Evolutionary conservation across 495 filamentous ascomycete species (phyloP).

Genomic region (Podospora conica): DNA sequence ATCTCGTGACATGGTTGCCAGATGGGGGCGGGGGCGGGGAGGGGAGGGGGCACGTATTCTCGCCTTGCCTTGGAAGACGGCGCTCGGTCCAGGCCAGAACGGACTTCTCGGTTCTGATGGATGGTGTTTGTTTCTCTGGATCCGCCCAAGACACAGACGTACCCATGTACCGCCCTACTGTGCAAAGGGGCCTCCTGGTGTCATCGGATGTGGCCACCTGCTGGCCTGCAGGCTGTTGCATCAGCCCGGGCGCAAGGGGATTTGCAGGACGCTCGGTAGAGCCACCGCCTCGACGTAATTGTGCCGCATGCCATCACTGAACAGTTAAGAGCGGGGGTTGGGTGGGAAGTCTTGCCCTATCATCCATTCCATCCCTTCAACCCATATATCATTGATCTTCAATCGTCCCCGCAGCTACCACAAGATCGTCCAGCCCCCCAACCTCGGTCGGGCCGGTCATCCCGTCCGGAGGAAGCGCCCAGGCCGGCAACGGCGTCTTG

Average conservation of each 20-base stretch:
- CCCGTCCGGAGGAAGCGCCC: slow-evolving; percentile 73
- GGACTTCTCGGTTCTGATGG: too few relatives aligned
- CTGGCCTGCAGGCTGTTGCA: background rate
- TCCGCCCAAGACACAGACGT: too few relatives aligned
- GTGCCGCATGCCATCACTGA: background rate
- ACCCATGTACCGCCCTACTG: too few relatives aligned
- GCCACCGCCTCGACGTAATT: background rate
- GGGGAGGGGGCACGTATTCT: background rate
- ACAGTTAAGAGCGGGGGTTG: background rate
- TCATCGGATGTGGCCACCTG: background rate
- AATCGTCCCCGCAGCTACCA: slow-evolving; percentile 37
- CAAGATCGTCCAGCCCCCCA: slow-evolving; percentile 47
- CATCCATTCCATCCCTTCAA: background rate
- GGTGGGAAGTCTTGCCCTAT: background rate
- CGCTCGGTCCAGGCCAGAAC: too few relatives aligned
- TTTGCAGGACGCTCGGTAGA: background rate
- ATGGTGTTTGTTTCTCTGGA: too few relatives aligned
- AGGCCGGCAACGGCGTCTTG: slow-evolving; percentile 72
- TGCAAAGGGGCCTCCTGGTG: background rate
- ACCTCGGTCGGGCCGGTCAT: slow-evolving; percentile 53
- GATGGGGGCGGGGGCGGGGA: too few relatives aligned
- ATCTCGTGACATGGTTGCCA: background rate
- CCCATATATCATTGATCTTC: slow-evolving; percentile 12
- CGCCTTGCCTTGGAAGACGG: too few relatives aligned
- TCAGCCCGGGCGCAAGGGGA: background rate